Evolutionary conservation across 352 stramenopile species (phyloP).

Genomic region (Phytophthora europaea): DNA sequence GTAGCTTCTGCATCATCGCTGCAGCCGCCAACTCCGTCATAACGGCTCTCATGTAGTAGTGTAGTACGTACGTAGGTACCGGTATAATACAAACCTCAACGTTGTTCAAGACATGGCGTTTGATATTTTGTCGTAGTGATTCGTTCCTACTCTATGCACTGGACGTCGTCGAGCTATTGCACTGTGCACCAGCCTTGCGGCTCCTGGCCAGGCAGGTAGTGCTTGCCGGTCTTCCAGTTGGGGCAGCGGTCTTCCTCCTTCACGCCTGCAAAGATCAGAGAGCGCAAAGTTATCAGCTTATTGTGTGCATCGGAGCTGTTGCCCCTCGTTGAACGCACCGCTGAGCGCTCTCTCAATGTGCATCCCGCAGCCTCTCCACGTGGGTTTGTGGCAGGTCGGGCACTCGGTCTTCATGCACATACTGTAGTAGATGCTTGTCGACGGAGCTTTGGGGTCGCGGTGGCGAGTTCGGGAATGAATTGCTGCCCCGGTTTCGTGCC

Average conservation of each 20-base stretch:
- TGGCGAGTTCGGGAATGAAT: constrained; percentile 32
- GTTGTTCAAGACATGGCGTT: no score
- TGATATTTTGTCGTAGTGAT: no score
- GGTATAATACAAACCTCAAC: no score
- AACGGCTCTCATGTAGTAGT: constrained; percentile 16
- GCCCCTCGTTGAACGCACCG: constrained; percentile 21
- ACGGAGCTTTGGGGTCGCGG: constrained; percentile 2
- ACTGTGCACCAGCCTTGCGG: constrained; percentile 33
- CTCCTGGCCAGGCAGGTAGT: constrained; percentile 41
- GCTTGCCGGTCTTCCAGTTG: constrained; percentile 67
- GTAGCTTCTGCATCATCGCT: constrained; percentile 35
- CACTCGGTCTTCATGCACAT: constrained; percentile 80
- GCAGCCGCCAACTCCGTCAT: constrained; percentile 9
- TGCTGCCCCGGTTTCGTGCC: constrained; percentile 2
- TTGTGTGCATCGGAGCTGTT: background rate
- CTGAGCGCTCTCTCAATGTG: constrained; percentile 66
- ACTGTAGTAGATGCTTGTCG: background rate
- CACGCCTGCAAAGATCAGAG: constrained; percentile 37
- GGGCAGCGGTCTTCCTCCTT: constrained; percentile 58
- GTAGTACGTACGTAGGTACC: no score
- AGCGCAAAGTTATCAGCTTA: background rate
- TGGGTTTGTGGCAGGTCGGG: constrained; percentile 66
- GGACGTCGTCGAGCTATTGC: constrained; percentile 21
- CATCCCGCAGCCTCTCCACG: constrained; percentile 68
- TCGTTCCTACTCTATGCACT: constrained; percentile 24